A percentile compares a stretch with the other conserved stretches of the same genome.
phyloP scores from a whole-genome alignment of 2,329 filamentous ascomycete species.

The Botrytis fabae region DNA sequence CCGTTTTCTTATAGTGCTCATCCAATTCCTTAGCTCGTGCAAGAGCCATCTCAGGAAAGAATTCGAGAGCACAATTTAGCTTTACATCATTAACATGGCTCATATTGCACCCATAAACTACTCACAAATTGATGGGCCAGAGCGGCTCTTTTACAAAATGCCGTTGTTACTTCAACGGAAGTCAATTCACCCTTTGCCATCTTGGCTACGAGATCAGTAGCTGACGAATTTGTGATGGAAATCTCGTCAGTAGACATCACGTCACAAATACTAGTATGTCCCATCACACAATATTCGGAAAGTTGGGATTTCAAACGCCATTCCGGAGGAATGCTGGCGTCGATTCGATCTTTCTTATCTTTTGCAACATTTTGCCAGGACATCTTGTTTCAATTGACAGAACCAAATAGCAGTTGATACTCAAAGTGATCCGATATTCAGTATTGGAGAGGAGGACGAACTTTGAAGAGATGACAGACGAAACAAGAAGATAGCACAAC shows the following conservation, averaged over 20 bases:
- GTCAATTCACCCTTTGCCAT: constrained; percentile 33
- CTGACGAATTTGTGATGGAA: constrained; percentile 36
- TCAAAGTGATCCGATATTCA: background rate
- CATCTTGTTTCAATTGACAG: constrained; percentile 18
- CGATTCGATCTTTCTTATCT: constrained; percentile 54
- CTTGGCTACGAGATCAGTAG: constrained; percentile 33
- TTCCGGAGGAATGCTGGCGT: constrained; percentile 55
- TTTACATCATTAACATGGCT: constrained; percentile 6
- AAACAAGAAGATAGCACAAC: background rate
- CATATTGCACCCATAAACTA: background rate
- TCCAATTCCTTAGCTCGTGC: constrained; percentile 49
- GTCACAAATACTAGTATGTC: constrained; percentile 33
- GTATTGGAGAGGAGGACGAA: background rate
- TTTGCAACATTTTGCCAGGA: constrained; percentile 52
- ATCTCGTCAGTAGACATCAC: constrained; percentile 48
- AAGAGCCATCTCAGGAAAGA: constrained; percentile 52
- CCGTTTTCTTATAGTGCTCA: constrained; percentile 43
- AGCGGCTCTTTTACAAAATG: constrained; percentile 52
- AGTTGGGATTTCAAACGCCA: constrained; percentile 54
- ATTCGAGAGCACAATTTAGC: constrained; percentile 46
- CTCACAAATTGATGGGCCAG: constrained; percentile 48
- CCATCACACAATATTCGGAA: constrained; percentile 58
- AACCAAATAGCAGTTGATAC: background rate
- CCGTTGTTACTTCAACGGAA: constrained; percentile 44
- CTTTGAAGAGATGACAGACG: background rate